Evolutionary conservation across 768 basidiomycete genomes (phyloP), one percentile per base, ranked within the genome.

Genomic region (Lactifluus rugatus): DNA sequence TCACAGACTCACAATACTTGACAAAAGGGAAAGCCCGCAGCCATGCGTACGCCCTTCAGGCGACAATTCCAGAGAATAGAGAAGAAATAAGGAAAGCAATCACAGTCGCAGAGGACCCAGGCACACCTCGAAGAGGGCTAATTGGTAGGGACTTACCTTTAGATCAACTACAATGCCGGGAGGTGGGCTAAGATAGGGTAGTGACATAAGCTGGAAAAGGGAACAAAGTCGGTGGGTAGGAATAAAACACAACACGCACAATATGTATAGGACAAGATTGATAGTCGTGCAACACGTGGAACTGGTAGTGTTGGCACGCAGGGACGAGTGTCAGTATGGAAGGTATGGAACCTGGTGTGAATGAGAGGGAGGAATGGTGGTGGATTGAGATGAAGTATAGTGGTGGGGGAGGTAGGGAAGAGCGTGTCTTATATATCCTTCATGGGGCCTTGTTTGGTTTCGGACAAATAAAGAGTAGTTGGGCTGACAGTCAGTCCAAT

Each of bases 351-450:
- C 13, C 28, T 32, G 49, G 51, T 28, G 54, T 34, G 44, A 34
- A 21, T 13, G 48, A 6, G 28, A 9, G 9, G 31, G 32, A 39
- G 19, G 14, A 28, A 41, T 56, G 54, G 54, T 56, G 54, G 54
- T 39, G 54, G 48, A 14, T 28, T 11, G 42, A 32, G 48, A 26
- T 23, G 25, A 50, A 36, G 45, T 42, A 21, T 19, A 36, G 45
- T 55, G 53, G 34, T 48, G 14, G 48, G 36, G 28, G 36, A 31
- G 36, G 53, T 31, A 51, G 17, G 44, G 56, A 51, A 47, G 36
- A 39, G 58, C 44, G 58, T 54, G 58, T 60, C 58, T 60, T 60
- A 50, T 60, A 60, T 60, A 60, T 46, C 19, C 54, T 51, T 39
- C 54, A 55, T 54, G 58, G 48, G 58, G 58, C 5, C 19, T n/a